Base-by-base conservation (phyloP, 2,329 filamentous ascomycete species). In the Aspergillus sp. region DNA sequence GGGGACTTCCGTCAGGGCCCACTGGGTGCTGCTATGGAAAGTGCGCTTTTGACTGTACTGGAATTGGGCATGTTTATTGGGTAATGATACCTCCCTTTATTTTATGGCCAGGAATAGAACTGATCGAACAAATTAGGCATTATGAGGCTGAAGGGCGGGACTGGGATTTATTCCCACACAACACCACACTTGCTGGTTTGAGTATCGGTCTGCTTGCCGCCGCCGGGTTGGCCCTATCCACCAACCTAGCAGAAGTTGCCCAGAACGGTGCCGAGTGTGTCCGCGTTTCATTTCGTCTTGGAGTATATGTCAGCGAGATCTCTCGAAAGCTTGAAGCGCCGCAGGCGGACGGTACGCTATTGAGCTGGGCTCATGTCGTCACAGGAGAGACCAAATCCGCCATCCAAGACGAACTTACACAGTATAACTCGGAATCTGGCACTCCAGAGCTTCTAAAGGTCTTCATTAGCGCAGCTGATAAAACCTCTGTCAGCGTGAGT, bases 211-310 rank as follows among this genome's bases (percentile, higher is more conserved):
- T 82, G 0, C 60, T 83, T 0, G 64, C 78, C 4, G 66, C 74
- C 0, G 70, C 76, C 17, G 80, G 80, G 1, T 64, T 82, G 0
- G 70, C 80, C 0, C 35, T 80, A 2, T 70, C 81, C 4, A 55
- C 66, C 0, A 70, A 66, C 0, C n/a, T 80, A 5, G 62, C 70
- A 0, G 77, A 81, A 19, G 43, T 83, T 0, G 66, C 77, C 2
- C 41, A 70, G 3, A 65, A 67, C n/a, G 80, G 78, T 6, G 77
- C 74, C 0, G 70, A 82, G 51, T 73, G 69, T 1, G 64, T 81
- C 2, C 70, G 78, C 0, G 35, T 75, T 1, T 77, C 81, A 1
- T 82, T 83, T 57, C 72, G 80, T 1, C 67, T 83, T 3, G 80
- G 80, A 1, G 43, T 47, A 14, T 55, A 55, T 24, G 52, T 55